These are phyloP conservation scores for Vicia sativa DNA, from an alignment of 306 rosid genomes.

Conservation along the genomic window DNA sequence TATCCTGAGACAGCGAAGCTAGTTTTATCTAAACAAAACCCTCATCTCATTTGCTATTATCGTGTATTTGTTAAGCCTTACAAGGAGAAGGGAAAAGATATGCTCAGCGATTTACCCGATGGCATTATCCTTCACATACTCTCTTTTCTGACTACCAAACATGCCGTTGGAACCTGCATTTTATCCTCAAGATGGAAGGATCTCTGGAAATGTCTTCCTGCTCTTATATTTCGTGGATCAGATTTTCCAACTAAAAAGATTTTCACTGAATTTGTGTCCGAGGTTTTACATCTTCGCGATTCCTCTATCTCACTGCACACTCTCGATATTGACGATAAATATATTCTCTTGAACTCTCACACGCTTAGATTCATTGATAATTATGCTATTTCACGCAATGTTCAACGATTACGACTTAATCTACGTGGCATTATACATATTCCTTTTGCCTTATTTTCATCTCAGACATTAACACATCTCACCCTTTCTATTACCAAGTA, in stretches of 20 bases:
- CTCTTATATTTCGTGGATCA: not conserved
- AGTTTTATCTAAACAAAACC: slow-evolving; percentile 75
- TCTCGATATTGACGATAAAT: too few species aligned
- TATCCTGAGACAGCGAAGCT: slow-evolving; percentile 92
- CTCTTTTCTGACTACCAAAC: slow-evolving; percentile 13
- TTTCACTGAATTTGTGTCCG: too few species aligned
- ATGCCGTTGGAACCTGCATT: slow-evolving; percentile 30
- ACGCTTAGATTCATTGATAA: too few species aligned
- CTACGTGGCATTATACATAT: not conserved
- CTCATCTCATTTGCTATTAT: too few species aligned
- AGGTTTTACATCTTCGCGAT: too few species aligned
- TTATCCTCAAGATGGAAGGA: slow-evolving; percentile 28
- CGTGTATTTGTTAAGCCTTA: too few species aligned
- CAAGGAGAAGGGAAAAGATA: too few species aligned
- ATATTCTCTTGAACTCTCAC: too few species aligned
- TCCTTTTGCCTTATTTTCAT: not conserved
- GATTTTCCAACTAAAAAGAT: too few species aligned
- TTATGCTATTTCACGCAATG: not conserved
- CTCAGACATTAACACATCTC: not conserved
- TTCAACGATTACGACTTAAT: not conserved
- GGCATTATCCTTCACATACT: slow-evolving; percentile 27
- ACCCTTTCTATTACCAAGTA: too few species aligned
- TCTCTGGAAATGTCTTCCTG: slow-evolving; percentile 24
- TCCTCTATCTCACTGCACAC: too few species aligned
- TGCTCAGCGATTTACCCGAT: slow-evolving; percentile 33